Percentiles rank a stretch among this genome's conserved stretches.
phyloP scores from a whole-genome alignment of 2,329 filamentous ascomycete species.

The Xylaria sp. region DNA sequence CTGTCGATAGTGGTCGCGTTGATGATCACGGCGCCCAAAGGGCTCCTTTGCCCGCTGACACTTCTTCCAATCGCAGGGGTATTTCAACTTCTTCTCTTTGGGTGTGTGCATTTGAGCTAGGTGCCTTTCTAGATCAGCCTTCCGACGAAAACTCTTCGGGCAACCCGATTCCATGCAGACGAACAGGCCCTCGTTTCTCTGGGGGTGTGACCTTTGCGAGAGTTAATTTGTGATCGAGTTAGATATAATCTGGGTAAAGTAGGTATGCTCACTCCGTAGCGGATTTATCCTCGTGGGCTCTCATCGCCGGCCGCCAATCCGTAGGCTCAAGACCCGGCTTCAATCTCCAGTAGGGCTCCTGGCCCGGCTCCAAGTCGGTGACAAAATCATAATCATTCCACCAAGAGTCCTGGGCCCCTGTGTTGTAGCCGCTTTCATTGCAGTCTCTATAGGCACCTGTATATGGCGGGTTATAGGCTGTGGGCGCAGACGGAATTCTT shows the following conservation, averaged over 20 bases:
- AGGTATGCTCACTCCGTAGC: constrained; percentile 31
- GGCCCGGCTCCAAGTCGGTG: constrained; percentile 33
- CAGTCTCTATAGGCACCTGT: constrained; percentile 8
- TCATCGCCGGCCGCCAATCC: constrained; percentile 28
- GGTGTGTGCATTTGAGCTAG: constrained; percentile 60
- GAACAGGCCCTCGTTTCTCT: constrained; percentile 33
- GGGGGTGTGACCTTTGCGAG: constrained; percentile 33
- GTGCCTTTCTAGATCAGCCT: constrained; percentile 66
- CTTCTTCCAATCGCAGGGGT: constrained; percentile 62
- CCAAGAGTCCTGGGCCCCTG: constrained; percentile 15
- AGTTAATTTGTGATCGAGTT: constrained; percentile 9
- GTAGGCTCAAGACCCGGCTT: constrained; percentile 32
- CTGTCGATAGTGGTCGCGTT: constrained; percentile 65
- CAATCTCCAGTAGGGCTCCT: constrained; percentile 41
- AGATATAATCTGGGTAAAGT: not conserved
- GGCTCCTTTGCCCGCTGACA: constrained; percentile 58
- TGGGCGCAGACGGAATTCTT: constrained; percentile 1
- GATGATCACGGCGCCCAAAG: constrained; percentile 66
- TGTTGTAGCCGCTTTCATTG: constrained; percentile 17
- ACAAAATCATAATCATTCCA: constrained; percentile 41
- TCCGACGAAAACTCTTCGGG: constrained; percentile 59
- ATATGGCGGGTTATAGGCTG: not conserved
- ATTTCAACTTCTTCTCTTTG: constrained; percentile 55
- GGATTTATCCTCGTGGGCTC: constrained; percentile 14
- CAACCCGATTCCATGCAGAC: constrained; percentile 50